Conservation (phyloP, 257 asterid genomes). For the Plantago elongata region DNA sequence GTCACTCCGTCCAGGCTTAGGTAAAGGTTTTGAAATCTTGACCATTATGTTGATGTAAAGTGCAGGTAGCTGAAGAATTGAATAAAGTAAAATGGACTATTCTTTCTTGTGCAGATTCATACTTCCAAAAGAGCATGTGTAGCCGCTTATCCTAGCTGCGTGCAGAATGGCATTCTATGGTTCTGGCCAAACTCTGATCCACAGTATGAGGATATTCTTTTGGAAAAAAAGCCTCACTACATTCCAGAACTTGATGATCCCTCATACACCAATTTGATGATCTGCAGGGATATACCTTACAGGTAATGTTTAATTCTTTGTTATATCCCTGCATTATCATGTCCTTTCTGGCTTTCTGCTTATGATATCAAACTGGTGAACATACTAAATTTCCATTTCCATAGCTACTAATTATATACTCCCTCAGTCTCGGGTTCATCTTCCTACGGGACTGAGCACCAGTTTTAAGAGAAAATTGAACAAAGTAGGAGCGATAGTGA, state of each 20-base stretch:
- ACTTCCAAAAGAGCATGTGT: slow-evolving; percentile 79
- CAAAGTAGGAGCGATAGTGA: too few species aligned
- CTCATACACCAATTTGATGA: slow-evolving; percentile 44
- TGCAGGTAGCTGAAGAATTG: not conserved
- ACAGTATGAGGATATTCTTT: slow-evolving; percentile 44
- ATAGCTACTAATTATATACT: not conserved
- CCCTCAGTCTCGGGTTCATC: too few species aligned
- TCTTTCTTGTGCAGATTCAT: slow-evolving; percentile 50
- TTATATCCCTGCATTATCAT: too few species aligned
- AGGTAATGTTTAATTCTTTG: not conserved
- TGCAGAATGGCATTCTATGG: slow-evolving; percentile 85
- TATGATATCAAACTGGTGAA: not conserved
- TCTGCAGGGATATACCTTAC: slow-evolving; percentile 20
- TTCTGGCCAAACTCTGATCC: slow-evolving; percentile 89
- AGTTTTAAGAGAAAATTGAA: too few species aligned
- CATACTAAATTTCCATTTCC: not conserved
- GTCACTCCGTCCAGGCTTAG: too few species aligned
- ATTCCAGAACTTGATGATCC: slow-evolving; percentile 91
- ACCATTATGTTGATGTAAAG: not conserved
- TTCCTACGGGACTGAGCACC: too few species aligned
- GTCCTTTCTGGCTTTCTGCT: too few species aligned
- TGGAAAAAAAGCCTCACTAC: slow-evolving; percentile 63
- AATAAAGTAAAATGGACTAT: slow-evolving; percentile 11
- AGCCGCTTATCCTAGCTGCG: slow-evolving; percentile 75
- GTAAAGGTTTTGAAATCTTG: too few species aligned